Evolutionary conservation across 139 green algal species (phyloP), one percentile per base, ranked within the genome.

Genomic region (Coelastrella sp.): DNA sequence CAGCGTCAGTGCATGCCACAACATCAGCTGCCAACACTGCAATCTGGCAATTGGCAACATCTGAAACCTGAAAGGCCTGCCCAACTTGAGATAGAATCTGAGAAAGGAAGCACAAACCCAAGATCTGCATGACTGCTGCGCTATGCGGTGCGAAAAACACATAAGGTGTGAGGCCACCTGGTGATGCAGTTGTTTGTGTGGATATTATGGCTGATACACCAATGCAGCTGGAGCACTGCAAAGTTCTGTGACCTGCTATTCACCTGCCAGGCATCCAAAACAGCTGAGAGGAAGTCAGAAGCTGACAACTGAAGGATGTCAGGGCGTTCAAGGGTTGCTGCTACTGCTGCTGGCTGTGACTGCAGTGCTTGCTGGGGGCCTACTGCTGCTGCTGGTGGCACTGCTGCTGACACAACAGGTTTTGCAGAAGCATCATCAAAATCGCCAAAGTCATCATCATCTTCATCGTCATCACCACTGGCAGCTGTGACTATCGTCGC

Each of bases 181-280:
- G 35, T 49, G 35, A 49, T 49, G 35, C 35, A 49, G 1, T 49
- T 49, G 35, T 49, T 49, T 49, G 35, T 49, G 35, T 49, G 35
- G 35, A 49, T 49, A 49, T 49, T 3, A 49, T 49, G 35, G 35
- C 35, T 49, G 35, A 49, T 49, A 49, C 35, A 49, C 35, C 35
- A 3, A 49, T 49, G 35, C 35, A 49, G 35, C 35, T 49, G 35
- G 35, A 49, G 3, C 35, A 49, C 35, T 49, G 3, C 35, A 49
- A 49, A 49, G 17, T 76, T 24, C 17, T 19, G 17, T 27, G 17
- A 76, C 15, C 68, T 76, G 8, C 68, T n/a, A 24, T 19, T 78
- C 84, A 88, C 84, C 84, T 81, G 84, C 84, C 84, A 88, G 10
- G 84, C 27, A 60, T 88, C 84, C 6, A 88, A 68, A 9, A 88